Evolutionary conservation across 805 yeast genomes (phyloP), one percentile per base, ranked within the genome.

Genomic region (Priceomyces castillae): DNA sequence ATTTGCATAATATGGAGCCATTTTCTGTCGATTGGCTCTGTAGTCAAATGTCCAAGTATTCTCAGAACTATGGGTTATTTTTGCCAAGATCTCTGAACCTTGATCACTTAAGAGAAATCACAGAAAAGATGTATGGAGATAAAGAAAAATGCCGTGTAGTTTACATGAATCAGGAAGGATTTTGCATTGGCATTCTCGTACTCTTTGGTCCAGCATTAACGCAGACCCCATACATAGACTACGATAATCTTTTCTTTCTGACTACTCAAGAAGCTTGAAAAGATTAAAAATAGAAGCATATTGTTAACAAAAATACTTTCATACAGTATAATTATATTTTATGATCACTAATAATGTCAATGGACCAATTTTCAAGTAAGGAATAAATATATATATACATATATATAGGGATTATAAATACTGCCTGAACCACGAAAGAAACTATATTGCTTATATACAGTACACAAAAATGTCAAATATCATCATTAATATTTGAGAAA

Each of bases 81-180:
- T 65, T 85, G 16, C 94, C 94, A 1, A 68, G 81, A 47, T 81
- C 80, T 50, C 75, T 78, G 41, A 69, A 80, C 51, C 52, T 80
- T 18, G 64, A 64, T 25, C 88, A 83, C 50, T 53, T 85, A 6
- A 56, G 76, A 1, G 53, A 57, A 11, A 67, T 78, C 1, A 77
- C 86, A 1, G 57, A 60, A 16, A 64, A 66, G 19, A 54, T 81
- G 1, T 63, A 71, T 40, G 85, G 86, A 0, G 48, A 55, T 0
- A 52, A 56, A 1, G 75, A 71, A 7, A 60, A 58, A 39, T 71
- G 82, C 39, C 63, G 81, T 43, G 67, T 81, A 2, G 52, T 80
- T 2, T 69, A 71, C 45, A 67, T 74, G 2, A 62, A 65, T 37
- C 55, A 58, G 2, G 56, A 66, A 4, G 78, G 77, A 0, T 65